Base-by-base conservation (phyloP, 495 filamentous ascomycete genomes). In the Peziza echinospora region DNA sequence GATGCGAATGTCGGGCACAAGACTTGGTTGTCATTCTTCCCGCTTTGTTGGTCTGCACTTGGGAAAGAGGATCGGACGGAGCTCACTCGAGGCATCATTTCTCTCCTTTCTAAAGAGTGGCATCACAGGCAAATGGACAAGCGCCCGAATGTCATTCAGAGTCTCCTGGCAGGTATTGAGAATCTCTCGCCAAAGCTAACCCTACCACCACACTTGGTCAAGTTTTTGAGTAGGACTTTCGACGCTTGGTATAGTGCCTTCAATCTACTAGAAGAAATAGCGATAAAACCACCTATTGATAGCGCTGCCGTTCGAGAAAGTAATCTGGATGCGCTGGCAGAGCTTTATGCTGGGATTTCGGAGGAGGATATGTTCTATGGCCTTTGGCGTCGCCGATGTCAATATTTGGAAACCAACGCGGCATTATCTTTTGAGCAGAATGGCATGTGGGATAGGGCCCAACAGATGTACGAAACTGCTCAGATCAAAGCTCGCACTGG, bases 281-380 rank as follows among this genome's bases (percentile, higher is more conserved):
- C 82, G 1, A 77, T 92, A 51, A 73, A 74, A 39, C 85, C 91
- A 1, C 72, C 82, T 43, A 75, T 86, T 45, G 87, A 99, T 55
- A 87, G 82, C 1, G 61, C 78, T 5, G 69, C 70, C 34, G 80
- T 93, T 16, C 72, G 84, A 24, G 91, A 96, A 53, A 93, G 85
- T 62, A 94, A 86, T 53, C 73, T 94, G 1, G 91, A 99, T 60
- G 89, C 91, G 1, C 62, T 99, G 21, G 73, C 92, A 6, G 86
- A 94, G 51, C 67, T 94, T 10, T 99, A 96, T 58, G 74, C 83
- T 5, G 73, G 76, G 2, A 66, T 99, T 21, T 77, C 86, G 51
- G 91, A 99, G 57, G 85, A 94, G 43, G 91, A 99, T 58, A 71
- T 99, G 43, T 99, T 94, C 65, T 96, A 96, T 49, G 91, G 91